Base-by-base conservation (phyloP, 2,329 filamentous ascomycete species). In the Ascochyta lentis region DNA sequence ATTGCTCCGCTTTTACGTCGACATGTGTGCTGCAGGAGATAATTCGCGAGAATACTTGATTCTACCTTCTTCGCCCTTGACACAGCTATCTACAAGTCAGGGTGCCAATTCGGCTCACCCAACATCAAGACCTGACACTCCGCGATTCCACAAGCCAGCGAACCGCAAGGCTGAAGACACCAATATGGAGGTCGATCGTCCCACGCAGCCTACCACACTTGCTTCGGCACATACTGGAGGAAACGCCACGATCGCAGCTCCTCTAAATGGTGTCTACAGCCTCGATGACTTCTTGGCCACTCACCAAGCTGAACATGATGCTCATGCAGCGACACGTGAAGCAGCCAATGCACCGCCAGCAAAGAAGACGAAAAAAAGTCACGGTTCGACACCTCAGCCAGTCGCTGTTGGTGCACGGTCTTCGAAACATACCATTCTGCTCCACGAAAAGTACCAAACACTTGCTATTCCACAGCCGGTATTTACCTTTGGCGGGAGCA, bases 391-490 rank as follows among this genome's bases (percentile, higher is more conserved):
- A 1, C 34, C 59, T 3, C 47, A 49, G 3, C 69, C 70, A 9
- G 51, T 67, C 15, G 60, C 64, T 8, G 40, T 72, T 3, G 66
- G 68, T 3, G 58, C 63, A 10, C 57, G 61, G 5, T 60, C 47
- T 15, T 65, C 64, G 15, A 56, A 53, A 13, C 42, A 65, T 42
- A 66, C 49, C 6, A 47, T 61, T 16, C n/a, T 51, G 1, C 58
- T 75, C 0, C 51, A 73, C 34, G 63, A 71, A 9, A 68, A 66
- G 46, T 59, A 55, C 49, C 71, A 74, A 35, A 60, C 56, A 1
- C 62, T 69, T 13, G 65, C 55, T 3, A 60, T 69, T 4, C 51
- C 58, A 3, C 57, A 60, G n/a, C 71, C 71, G 0, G 24, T 56
- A 1, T 70, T 69, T 50, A 58, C 40, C 0, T 72, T 58, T 37